These are phyloP conservation scores for Orychophragmus violaceus DNA, from an alignment of 345 rosid species.

Conservation along the genomic window DNA sequence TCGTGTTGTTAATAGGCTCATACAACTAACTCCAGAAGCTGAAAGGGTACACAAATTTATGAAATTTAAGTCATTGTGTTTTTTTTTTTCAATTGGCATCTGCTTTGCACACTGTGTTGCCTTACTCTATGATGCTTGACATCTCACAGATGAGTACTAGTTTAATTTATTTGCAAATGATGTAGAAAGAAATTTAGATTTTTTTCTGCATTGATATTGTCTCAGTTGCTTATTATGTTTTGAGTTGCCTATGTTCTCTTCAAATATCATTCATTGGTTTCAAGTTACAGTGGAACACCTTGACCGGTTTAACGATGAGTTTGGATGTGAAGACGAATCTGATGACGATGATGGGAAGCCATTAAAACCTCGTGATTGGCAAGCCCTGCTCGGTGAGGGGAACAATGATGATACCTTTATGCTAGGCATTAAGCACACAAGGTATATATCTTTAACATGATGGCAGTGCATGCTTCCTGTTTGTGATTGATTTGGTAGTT, in stretches of 20 bases:
- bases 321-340: constrained; percentile 59
- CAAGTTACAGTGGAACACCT: constrained; percentile 71
- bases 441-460: constrained; percentile 35
- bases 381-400: constrained; percentile 57
- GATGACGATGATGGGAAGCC: constrained; percentile 38
- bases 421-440: constrained; percentile 83
- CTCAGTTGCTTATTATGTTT: neutral
- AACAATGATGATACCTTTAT: constrained; percentile 65
- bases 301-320: constrained; percentile 64
- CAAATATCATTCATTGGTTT: constrained; percentile 17
- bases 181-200: too few relatives aligned
- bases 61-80: neutral
- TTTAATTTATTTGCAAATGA: neutral
- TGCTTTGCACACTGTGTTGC: neutral
- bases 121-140: neutral
- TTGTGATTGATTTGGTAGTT: too few relatives aligned
- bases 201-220: constrained; percentile 10
- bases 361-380: constrained; percentile 73
- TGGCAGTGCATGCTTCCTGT: constrained; percentile 3
- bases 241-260: constrained; percentile 1
- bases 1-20: constrained; percentile 63
- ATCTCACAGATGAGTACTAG: neutral
- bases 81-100: neutral
- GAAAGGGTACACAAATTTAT: constrained; percentile 45
- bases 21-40: constrained; percentile 64